Evolutionary conservation across 768 basidiomycete species (phyloP), one percentile per base, ranked within the genome.

Genomic region (Amanita muscaria): DNA sequence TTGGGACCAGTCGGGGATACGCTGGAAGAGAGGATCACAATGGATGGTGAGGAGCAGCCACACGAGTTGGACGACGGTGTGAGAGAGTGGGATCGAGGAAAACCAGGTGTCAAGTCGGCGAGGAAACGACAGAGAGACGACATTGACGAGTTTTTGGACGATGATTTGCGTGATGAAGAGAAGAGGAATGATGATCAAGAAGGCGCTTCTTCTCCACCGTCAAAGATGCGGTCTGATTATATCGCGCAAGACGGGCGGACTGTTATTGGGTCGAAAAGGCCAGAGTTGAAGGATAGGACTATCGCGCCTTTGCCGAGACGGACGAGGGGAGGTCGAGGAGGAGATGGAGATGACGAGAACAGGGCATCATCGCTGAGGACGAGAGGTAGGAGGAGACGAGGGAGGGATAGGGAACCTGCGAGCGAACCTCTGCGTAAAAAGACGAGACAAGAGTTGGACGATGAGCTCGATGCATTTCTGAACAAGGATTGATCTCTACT

Each of bases 401-500:
- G 49, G 57, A 51, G 29, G 52, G 46, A 57, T 54, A 25, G 49
- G 51, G 47, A 43, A 55, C 54, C 51, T 57, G 50, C 50, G 55
- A 62, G 53, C 55, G 64, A 59, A 50, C 57, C 59, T 22, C 52
- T 57, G 45, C 60, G 65, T 30, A 70, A 59, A 47, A 79, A 77
- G 60, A 84, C 77, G 1, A 79, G 80, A 56, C 76, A 83, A 61
- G 85, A 90, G 53, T 66, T 91, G 29, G 88, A 91, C 50, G 85
- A 81, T 39, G 88, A 91, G 55, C 65, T 90, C 37, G 88, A 90
- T 24, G 80, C 82, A 12, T 89, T 89, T 61, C 59, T 86, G 51
- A 77, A 75, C 21, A 68, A 34, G 33, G 16, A 7, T 15, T 6
- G 6, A 34, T 34, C 6, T 8, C 33, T 8, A n/a, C n/a, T 7